Percentiles rank a stretch among this genome's conserved stretches.
Evolutionary conservation across 208 protist genomes (phyloP).

Genomic region (Kentomonas sorsogonicus): DNA sequence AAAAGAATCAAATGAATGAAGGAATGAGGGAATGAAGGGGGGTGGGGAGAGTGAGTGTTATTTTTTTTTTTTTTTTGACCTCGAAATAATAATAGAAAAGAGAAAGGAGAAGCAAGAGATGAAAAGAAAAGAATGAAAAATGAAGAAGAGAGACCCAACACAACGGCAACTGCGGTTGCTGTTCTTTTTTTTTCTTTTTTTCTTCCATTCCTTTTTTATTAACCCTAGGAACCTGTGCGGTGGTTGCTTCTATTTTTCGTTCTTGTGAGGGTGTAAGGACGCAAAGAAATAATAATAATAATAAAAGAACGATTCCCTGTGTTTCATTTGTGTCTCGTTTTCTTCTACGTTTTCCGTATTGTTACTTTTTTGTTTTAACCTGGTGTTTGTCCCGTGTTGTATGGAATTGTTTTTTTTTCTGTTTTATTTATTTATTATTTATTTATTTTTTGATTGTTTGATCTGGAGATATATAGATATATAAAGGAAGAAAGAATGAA

Average conservation of each 20-base stretch:
- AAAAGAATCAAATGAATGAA: neutral
- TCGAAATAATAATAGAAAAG: neutral
- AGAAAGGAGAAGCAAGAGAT: neutral
- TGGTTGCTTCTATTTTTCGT: too few relatives aligned
- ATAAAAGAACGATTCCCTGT: too few relatives aligned
- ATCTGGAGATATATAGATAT: neutral
- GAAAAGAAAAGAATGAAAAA: neutral
- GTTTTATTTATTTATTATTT: neutral
- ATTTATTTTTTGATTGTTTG: neutral
- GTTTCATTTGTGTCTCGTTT: neutral
- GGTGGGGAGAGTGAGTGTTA: neutral
- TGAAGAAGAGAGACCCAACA: neutral
- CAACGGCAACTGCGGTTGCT: constrained; percentile 2
- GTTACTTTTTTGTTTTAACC: neutral
- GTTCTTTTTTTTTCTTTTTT: too few relatives aligned
- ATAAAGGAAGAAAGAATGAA: constrained; percentile 11
- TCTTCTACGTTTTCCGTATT: neutral
- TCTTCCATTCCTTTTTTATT: too few relatives aligned
- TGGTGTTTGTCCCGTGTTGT: neutral
- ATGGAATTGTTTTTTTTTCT: neutral
- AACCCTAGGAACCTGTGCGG: too few relatives aligned
- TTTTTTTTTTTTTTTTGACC: neutral
- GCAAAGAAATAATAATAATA: too few relatives aligned
- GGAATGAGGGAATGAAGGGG: neutral
- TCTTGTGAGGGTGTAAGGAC: too few relatives aligned